Base-by-base conservation (phyloP, 1,139 yeast genomes). In the Kazachstania sp. region DNA sequence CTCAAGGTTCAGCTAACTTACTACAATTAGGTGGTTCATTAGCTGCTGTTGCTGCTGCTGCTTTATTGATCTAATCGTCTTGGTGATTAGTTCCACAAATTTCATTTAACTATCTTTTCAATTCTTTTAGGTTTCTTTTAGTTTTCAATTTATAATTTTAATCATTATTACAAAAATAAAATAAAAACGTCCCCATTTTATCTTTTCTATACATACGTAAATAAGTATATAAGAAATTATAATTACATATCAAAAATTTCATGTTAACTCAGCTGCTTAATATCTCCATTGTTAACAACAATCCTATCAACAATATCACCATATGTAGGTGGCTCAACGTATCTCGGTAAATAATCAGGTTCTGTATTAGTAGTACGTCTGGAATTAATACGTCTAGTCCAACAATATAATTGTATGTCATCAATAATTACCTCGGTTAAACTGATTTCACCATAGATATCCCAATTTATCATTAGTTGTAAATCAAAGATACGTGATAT, bases 31-130 rank as follows among this genome's bases (percentile, higher is more conserved):
- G 58, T 42, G 50, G 52, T 40, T 49, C 68, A n/a, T 58, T 59
- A 15, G 61, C 64, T 46, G 66, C 66, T 29, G 63, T 63, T 36
- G 65, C 63, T 44, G 70, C 65, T 47, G 68, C 66, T 55, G 60
- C 61, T 43, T 55, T 64, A 52, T 51, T 63, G 37, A 59, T 46
- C 20, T 46, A 46, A 43, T 13, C 23, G n/a, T 16, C 9, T n/a
- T 8, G 15, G 8, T 23, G 18, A 12, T 37, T 4, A 37, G 6
- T 2, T 19, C 18, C 9, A 29, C 23, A 7, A 5, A 38, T 26
- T 29, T 28, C 7, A n/a, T 19, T 8, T 15, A 16, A 20, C 19
- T 34, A n/a, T 23, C 6, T 16, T n/a, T 13, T 40, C 37, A 18
- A 7, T 41, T 32, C 23, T 4, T 41, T 29, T 41, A 29, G 18